phyloP scores from a whole-genome alignment of 1,284 basidiomycete genomes.

The Golubevia sp. region DNA sequence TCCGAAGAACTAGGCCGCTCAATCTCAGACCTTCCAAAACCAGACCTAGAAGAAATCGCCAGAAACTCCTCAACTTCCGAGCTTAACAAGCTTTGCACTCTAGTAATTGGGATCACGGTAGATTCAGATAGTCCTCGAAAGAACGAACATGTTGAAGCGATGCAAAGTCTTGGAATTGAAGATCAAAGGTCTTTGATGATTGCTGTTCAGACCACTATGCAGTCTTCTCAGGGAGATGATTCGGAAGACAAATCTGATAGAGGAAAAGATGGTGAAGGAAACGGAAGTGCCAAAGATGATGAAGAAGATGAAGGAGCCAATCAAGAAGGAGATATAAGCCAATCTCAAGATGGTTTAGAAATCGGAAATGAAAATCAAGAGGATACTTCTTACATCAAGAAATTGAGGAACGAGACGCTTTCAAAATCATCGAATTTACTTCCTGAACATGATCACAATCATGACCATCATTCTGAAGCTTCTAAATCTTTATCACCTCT shows the following conservation, averaged over 20 bases:
- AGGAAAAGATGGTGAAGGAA: not conserved
- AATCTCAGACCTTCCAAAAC: constrained; percentile 19
- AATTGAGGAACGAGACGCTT: too few species aligned
- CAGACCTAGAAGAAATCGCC: constrained; percentile 67
- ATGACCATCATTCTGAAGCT: too few species aligned
- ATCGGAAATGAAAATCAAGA: too few species aligned
- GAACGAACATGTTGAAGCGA: constrained; percentile 81
- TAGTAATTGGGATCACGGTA: constrained; percentile 89
- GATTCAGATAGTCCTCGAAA: constrained; percentile 72
- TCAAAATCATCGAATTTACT: too few species aligned
- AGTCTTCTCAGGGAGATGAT: too few species aligned
- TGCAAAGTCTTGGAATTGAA: constrained; percentile 75
- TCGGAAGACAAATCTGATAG: not conserved
- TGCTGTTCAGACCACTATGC: constrained; percentile 65
- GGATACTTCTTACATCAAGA: too few species aligned
- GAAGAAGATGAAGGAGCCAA: constrained; percentile 68
- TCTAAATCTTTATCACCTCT: too few species aligned
- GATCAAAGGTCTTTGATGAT: constrained; percentile 83
- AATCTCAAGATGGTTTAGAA: not conserved
- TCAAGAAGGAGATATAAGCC: constrained; percentile 69
- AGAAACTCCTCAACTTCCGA: constrained; percentile 73
- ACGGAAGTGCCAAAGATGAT: not conserved
- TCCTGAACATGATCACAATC: too few species aligned
- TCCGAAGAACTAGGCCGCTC: constrained; percentile 23
- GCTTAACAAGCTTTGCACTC: constrained; percentile 75